Evolutionary conservation across 2,329 filamentous ascomycete genomes (phyloP), one percentile per base, ranked within the genome.

Genomic region (Thermoascus crustaceus): DNA sequence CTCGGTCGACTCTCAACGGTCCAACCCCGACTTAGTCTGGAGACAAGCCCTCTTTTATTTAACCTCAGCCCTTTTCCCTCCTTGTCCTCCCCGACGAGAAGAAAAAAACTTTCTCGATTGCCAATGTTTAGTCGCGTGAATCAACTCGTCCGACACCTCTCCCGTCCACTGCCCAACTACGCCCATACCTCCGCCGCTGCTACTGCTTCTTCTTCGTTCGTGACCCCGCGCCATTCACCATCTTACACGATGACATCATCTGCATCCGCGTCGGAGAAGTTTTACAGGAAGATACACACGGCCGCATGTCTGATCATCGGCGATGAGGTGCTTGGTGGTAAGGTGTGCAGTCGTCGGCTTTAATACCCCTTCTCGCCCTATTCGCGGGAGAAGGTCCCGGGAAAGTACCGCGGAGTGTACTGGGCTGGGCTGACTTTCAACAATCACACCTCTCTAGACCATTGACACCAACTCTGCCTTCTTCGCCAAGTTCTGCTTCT

Each of bases 311-410:
- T 96, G 45, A 87, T 98, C 41, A 96, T 98, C 51, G 89, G 89
- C n/a, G 89, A 96, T 64, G 89, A 95, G 61, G 87, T 96, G 4
- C 71, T 96, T 3, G 88, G 87, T 14, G 89, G 91, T 50, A 96
- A 96, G 81, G 88, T 86, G 68, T 53, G 34, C 19, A 21, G 16
- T 21, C 13, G 14, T 19, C 20, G 20, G 30, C 16, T 25, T 5
- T 5, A 14, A 30, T 6, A 9, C 19, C 27, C 20, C n/a, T 29
- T 11, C 18, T 20, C 7, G 27, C 9, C 17, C 42, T 32, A 14
- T 26, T n/a, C n/a, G n/a, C n/a, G n/a, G n/a, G n/a, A n/a, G n/a
- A n/a, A n/a, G n/a, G n/a, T n/a, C n/a, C n/a, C n/a, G n/a, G n/a
- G n/a, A n/a, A n/a, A n/a, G n/a, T n/a, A n/a, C n/a, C n/a, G n/a